phyloP scores from a whole-genome alignment of 768 basidiomycete genomes.

The Cystobasidiopsis lactophilus region DNA sequence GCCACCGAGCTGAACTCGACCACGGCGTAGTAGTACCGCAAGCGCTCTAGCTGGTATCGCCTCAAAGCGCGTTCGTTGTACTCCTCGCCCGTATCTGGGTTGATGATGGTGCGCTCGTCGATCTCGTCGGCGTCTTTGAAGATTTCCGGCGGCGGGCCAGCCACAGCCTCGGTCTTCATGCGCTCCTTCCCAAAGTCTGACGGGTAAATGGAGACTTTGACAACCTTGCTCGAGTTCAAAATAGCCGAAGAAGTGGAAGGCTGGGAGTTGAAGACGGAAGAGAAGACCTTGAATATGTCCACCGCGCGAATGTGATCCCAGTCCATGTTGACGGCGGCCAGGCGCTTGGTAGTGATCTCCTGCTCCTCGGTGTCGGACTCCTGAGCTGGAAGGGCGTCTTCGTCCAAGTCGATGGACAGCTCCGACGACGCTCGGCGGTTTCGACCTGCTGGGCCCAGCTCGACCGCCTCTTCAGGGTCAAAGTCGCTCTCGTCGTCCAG shows the following conservation, averaged over 20 bases:
- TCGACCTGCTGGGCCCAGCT: not conserved
- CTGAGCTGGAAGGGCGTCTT: constrained; percentile 29
- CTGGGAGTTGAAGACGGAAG: constrained; percentile 52
- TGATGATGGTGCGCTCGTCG: constrained; percentile 41
- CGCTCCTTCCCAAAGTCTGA: constrained; percentile 77
- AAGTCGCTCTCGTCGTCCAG: constrained; percentile 31
- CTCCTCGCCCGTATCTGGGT: constrained; percentile 36
- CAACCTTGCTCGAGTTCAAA: constrained; percentile 35
- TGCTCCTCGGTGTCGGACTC: constrained; percentile 23
- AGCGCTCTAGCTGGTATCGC: constrained; percentile 74
- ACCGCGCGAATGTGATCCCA: constrained; percentile 86
- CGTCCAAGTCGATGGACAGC: constrained; percentile 47
- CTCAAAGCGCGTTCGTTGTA: constrained; percentile 72
- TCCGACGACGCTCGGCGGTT: not conserved
- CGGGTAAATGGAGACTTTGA: constrained; percentile 68
- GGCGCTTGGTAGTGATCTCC: constrained; percentile 38
- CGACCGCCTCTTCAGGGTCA: constrained; percentile 12
- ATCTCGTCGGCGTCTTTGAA: constrained; percentile 32
- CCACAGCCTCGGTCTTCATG: constrained; percentile 62
- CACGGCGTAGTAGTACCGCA: constrained; percentile 93
- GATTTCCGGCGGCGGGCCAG: constrained; percentile 69
- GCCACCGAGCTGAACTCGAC: constrained; percentile 61
- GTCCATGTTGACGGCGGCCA: constrained; percentile 87
- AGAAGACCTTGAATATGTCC: constrained; percentile 79
- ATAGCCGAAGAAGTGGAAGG: constrained; percentile 25